These are phyloP conservation scores for Pyrenochaeta sp. DNA, from an alignment of 2,329 filamentous ascomycete species.

Conservation along the genomic window DNA sequence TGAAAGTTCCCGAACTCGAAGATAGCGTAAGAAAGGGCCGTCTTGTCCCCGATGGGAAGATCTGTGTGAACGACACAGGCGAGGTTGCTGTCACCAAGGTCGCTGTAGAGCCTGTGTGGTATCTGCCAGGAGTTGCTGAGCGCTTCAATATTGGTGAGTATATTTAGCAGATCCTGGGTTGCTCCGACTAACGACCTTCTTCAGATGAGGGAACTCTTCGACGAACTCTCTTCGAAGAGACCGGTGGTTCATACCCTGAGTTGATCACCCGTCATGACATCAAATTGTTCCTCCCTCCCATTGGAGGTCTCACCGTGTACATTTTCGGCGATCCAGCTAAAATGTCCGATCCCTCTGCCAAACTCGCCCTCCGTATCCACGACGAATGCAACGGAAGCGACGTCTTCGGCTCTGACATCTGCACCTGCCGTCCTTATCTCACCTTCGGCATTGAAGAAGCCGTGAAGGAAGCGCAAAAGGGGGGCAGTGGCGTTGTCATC, in stretches of 20 bases:
- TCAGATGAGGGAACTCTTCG: constrained; percentile 85
- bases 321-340: constrained; percentile 95
- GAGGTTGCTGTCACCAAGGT: constrained; percentile 96
- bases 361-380: constrained; percentile 84
- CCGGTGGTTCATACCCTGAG: constrained; percentile 94
- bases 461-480: constrained; percentile 94
- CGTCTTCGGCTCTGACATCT: constrained; percentile 97
- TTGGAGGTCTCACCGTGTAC: constrained; percentile 95
- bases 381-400: constrained; percentile 95
- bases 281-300: constrained; percentile 94
- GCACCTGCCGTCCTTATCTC: constrained; percentile 93
- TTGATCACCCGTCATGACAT: constrained; percentile 94
- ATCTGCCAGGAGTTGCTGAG: constrained; percentile 73
- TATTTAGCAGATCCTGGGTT: not conserved
- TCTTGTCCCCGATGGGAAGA: constrained; percentile 82
- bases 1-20: constrained; percentile 95
- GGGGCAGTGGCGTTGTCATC: constrained; percentile 93
- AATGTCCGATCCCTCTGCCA: constrained; percentile 85
- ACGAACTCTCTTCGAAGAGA: constrained; percentile 91
- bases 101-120: constrained; percentile 87
- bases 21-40: constrained; percentile 83
- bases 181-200: constrained; percentile 20
- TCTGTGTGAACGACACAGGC: constrained; percentile 84
- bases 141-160: constrained; percentile 83
- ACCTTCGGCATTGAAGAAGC: constrained; percentile 98